phyloP scores from a whole-genome alignment of 306 rosid genomes.

The Quercus parvula region DNA sequence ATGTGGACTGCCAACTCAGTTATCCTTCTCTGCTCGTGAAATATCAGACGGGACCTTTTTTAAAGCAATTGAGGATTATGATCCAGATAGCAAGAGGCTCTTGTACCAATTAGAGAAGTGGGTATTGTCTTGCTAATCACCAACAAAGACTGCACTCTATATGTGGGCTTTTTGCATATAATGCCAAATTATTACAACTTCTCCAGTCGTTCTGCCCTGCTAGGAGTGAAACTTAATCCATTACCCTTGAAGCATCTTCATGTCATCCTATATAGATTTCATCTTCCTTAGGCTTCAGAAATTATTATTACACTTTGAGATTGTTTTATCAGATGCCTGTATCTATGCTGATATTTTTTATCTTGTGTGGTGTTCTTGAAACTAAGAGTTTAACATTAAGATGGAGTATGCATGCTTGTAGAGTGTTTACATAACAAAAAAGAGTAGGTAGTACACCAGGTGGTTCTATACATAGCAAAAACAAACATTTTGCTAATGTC shows the following conservation, averaged over 20 bases:
- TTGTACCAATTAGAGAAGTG: slow-evolving; percentile 78
- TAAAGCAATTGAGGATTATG: slow-evolving; percentile 91
- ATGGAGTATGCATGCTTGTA: not conserved
- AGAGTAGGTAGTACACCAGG: too few relatives aligned
- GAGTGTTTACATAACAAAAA: not conserved
- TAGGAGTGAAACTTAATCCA: slow-evolving; percentile 4
- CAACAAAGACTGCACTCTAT: slow-evolving; percentile 6
- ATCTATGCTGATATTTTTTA: not conserved
- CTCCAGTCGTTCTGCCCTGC: not conserved
- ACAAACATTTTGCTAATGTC: not conserved
- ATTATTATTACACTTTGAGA: not conserved
- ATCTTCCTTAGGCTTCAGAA: not conserved
- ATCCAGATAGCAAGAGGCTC: slow-evolving; percentile 86
- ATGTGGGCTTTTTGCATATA: slow-evolving; percentile 23
- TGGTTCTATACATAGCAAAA: too few relatives aligned
- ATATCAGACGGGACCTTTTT: slow-evolving; percentile 90
- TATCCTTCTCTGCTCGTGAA: slow-evolving; percentile 96
- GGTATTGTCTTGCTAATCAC: slow-evolving; percentile 23
- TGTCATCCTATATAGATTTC: not conserved
- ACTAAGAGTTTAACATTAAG: not conserved
- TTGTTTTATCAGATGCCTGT: not conserved
- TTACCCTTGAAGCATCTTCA: not conserved
- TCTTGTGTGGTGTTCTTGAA: not conserved
- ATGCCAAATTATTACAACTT: slow-evolving; percentile 9
- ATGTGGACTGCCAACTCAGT: slow-evolving; percentile 87